Evolutionary conservation across 495 filamentous ascomycete species (phyloP).

Genomic region (Penicillium egyptiacum): DNA sequence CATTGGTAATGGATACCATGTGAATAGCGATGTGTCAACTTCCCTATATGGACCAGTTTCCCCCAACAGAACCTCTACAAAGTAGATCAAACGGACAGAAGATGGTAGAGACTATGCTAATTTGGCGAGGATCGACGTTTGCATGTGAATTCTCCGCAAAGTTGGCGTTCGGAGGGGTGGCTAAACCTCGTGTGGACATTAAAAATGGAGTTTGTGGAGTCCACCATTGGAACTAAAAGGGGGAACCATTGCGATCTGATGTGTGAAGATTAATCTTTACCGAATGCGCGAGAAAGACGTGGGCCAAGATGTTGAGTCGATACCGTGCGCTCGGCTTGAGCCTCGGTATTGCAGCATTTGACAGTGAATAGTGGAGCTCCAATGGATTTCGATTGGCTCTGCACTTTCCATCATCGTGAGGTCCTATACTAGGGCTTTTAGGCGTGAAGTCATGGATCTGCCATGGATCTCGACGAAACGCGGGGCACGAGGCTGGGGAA

Average conservation of each 20-base stretch:
- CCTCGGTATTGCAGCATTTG: conserved; percentile 13
- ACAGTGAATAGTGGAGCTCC: neutral
- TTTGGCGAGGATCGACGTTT: conserved; percentile 12
- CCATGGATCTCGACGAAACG: neutral
- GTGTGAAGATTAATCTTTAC: conserved; percentile 4
- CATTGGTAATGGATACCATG: conserved; percentile 10
- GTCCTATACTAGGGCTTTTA: neutral
- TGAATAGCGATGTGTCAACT: conserved; percentile 15
- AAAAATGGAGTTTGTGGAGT: neutral
- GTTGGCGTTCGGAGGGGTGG: neutral
- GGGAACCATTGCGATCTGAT: conserved; percentile 7
- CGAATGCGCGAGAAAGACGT: neutral
- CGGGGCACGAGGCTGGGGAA: neutral
- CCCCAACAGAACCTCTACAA: conserved; percentile 25
- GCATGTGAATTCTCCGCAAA: conserved; percentile 24
- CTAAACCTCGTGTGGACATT: neutral
- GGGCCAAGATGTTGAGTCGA: neutral
- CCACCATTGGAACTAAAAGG: conserved; percentile 1
- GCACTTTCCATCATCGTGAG: neutral
- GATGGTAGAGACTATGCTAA: neutral
- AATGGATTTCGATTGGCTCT: neutral
- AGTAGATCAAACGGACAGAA: conserved; percentile 17
- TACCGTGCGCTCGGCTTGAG: neutral
- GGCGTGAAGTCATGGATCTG: neutral
- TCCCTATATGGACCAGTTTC: conserved; percentile 18